Evolutionary conservation across 768 basidiomycete species (phyloP), one percentile per base, ranked within the genome.

Genomic region (Panus rudis): DNA sequence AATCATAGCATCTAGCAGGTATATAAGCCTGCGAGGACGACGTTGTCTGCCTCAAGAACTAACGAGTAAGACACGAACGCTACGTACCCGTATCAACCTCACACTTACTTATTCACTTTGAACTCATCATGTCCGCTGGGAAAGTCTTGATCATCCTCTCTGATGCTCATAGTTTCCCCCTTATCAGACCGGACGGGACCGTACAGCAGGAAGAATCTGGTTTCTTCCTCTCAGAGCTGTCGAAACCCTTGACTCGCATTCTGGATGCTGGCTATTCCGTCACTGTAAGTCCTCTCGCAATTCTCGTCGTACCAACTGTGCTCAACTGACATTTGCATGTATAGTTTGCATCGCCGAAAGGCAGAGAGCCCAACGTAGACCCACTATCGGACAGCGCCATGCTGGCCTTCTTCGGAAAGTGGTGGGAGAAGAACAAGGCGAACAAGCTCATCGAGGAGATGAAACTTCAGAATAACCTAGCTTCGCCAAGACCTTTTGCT

Each of bases 81-180:
- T 10, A n/a, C 28, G n/a, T 10, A 10, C n/a, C 28, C 28, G 10
- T 10, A 10, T n/a, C 28, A 30, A 30, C 10, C 28, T 30, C 28
- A 30, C 28, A 30, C 10, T 30, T 10, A 10, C n/a, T 10, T 30
- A 10, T n/a, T n/a, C n/a, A n/a, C n/a, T n/a, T n/a, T n/a, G n/a
- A n/a, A 30, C 28, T 30, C 28, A 30, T n/a, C n/a, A 30, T 30
- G 28, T n/a, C 45, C 21, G 41, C 50, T 20, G 39, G 50, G 35
- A 54, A 54, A 47, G 51, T 57, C 10, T 48, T 54, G 39, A 53
- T 57, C 48, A 49, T 57, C 27, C 47, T 57, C 45, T 54, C 56
- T 35, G 51, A 57, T 49, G 51, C 53, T 6, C 41, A 52, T 42
- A 42, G 44, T 20, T 57, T 49, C 25, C 25, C 49, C 11, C 19